A percentile compares a stretch with the other conserved stretches of the same genome.
These are phyloP conservation scores for Solanum etuberosum DNA, from an alignment of 257 asterid genomes.

Conservation along the genomic window DNA sequence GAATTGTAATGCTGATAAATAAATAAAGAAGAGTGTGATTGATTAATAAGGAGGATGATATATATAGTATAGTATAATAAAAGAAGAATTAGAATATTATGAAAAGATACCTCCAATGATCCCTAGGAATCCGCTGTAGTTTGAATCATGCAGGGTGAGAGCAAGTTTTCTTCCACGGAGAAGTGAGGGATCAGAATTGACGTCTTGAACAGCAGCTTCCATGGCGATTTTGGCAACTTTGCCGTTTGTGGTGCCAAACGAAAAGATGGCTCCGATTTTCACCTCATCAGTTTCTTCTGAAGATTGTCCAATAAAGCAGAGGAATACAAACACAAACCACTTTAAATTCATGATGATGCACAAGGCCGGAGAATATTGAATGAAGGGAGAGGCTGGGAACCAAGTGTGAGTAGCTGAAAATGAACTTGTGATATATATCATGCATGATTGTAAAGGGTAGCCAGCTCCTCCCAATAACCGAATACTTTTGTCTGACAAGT, in stretches of 20 bases:
- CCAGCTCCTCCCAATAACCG: too few relatives aligned
- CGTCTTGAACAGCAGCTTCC: conserved; percentile 70
- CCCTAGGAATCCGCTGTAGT: conserved; percentile 61
- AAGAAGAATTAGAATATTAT: neutral
- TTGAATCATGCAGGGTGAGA: conserved; percentile 48
- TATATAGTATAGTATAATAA: too few relatives aligned
- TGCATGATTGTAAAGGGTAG: neutral
- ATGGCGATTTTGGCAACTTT: conserved; percentile 63
- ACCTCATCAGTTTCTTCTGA: conserved; percentile 14
- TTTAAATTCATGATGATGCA: neutral
- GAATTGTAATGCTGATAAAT: conserved; percentile 45
- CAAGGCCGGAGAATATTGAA: neutral
- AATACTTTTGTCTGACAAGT: too few relatives aligned
- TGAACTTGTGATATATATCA: neutral
- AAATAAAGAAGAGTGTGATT: neutral
- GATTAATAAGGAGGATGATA: neutral
- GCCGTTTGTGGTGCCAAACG: conserved; percentile 49
- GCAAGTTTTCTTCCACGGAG: conserved; percentile 44
- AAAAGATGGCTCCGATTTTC: conserved; percentile 59
- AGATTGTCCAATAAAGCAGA: neutral
- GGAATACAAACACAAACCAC: neutral
- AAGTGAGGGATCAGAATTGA: conserved; percentile 49
- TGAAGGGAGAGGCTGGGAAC: neutral
- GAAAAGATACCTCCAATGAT: conserved; percentile 54
- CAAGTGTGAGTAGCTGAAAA: neutral